Percentiles rank a stretch among this genome's conserved stretches.
phyloP scores from a whole-genome alignment of 495 filamentous ascomycete genomes.

The Hypoxylon fuscum region DNA sequence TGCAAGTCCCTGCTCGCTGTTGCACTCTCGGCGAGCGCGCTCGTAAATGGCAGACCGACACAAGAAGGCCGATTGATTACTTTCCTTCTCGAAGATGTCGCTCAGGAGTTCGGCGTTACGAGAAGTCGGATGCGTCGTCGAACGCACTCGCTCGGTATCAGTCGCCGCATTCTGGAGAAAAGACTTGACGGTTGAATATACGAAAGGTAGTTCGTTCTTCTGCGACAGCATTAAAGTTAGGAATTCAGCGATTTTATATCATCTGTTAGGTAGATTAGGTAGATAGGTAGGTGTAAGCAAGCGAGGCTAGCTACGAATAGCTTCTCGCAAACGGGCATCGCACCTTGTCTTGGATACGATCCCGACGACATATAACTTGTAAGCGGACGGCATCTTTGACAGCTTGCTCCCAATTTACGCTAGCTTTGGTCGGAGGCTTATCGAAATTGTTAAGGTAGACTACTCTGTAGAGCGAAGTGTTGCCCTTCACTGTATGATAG shows the following conservation, averaged over 20 bases:
- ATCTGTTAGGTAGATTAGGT: not conserved
- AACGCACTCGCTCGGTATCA: slow-evolving; percentile 29
- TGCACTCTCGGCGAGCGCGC: slow-evolving; percentile 46
- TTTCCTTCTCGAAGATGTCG: slow-evolving; percentile 48
- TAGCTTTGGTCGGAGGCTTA: slow-evolving; percentile 24
- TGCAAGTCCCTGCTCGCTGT: slow-evolving; percentile 1
- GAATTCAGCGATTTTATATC: not conserved
- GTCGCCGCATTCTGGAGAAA: slow-evolving; percentile 48
- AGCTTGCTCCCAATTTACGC: slow-evolving; percentile 60
- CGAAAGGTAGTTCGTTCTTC: slow-evolving; percentile 50
- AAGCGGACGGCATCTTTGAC: slow-evolving; percentile 59
- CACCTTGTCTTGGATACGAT: slow-evolving; percentile 45
- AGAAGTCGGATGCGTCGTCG: slow-evolving; percentile 45
- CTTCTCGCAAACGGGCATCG: slow-evolving; percentile 37
- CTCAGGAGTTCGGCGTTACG: slow-evolving; percentile 60
- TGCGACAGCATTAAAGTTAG: slow-evolving; percentile 17
- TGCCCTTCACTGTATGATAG: slow-evolving; percentile 57
- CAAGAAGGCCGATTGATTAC: slow-evolving; percentile 56
- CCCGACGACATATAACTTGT: slow-evolving; percentile 50
- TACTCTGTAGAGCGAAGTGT: slow-evolving; percentile 60
- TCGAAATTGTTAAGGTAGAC: slow-evolving; percentile 62
- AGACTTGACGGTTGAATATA: slow-evolving; percentile 46
- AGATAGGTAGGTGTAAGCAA: slow-evolving; percentile 34
- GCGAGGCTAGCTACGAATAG: slow-evolving; percentile 33
- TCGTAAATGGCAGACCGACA: slow-evolving; percentile 63